Evolutionary conservation across 257 asterid genomes (phyloP).

Genomic region (Galeopsis tetrahit): DNA sequence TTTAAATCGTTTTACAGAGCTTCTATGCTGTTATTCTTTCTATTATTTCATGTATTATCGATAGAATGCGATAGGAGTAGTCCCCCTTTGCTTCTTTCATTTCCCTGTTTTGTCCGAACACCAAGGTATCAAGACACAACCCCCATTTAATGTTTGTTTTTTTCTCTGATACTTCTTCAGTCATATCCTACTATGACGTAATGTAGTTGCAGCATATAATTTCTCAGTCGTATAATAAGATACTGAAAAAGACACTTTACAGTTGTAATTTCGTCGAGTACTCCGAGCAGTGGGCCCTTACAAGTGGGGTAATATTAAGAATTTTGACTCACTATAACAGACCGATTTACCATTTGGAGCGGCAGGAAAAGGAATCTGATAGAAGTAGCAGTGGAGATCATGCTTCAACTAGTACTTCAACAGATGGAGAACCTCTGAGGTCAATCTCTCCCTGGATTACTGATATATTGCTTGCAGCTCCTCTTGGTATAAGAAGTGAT

Average conservation of each 20-base stretch:
- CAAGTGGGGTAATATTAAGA: slow-evolving; percentile 96
- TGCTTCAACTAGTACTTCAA: slow-evolving; percentile 73
- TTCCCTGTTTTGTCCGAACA: slow-evolving; percentile 80
- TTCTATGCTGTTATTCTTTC: slow-evolving; percentile 88
- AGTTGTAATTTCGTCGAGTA: slow-evolving; percentile 50
- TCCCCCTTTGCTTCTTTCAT: slow-evolving; percentile 90
- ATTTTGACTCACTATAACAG: slow-evolving; percentile 94
- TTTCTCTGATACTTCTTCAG: slow-evolving; percentile 10
- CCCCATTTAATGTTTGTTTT: slow-evolving; percentile 17
- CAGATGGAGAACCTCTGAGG: slow-evolving; percentile 62
- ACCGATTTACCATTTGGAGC: slow-evolving; percentile 82
- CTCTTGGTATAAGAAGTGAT: slow-evolving; percentile 95
- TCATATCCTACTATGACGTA: slow-evolving; percentile 12
- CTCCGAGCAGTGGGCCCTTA: slow-evolving; percentile 99
- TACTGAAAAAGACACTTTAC: slow-evolving; percentile 34
- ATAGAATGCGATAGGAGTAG: slow-evolving; percentile 74
- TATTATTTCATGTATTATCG: slow-evolving; percentile 88
- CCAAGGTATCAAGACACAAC: slow-evolving; percentile 61
- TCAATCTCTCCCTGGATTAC: slow-evolving; percentile 96
- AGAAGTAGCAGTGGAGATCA: slow-evolving; percentile 70
- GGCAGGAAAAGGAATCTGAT: slow-evolving; percentile 62
- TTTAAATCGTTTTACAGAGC: slow-evolving; percentile 20
- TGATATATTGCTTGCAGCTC: slow-evolving; percentile 94
- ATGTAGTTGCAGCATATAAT: slow-evolving; percentile 13
- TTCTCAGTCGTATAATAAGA: not conserved